Evolutionary conservation across 1,139 yeast genomes (phyloP).

Genomic region (Lodderomyces margitis): DNA sequence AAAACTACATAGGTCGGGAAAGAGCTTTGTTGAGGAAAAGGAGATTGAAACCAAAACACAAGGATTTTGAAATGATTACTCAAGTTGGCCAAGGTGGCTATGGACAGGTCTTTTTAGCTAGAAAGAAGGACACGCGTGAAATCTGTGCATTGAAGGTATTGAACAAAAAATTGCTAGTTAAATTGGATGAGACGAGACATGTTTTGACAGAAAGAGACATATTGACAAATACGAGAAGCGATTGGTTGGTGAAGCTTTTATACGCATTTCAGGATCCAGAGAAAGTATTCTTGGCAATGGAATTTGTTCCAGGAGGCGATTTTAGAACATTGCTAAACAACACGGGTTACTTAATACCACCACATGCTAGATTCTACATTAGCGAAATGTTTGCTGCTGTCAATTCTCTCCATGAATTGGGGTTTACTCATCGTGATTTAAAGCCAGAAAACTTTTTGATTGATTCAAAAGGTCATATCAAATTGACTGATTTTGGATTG

Average conservation of each 20-base stretch:
- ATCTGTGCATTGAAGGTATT: conserved; percentile 93
- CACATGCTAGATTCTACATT: conserved; percentile 92
- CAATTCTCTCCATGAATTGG: conserved; percentile 88
- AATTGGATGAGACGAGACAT: conserved; percentile 93
- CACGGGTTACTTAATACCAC: conserved; percentile 88
- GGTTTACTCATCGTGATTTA: conserved; percentile 94
- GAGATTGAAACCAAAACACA: conserved; percentile 87
- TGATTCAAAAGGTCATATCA: conserved; percentile 93
- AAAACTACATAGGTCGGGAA: conserved; percentile 79
- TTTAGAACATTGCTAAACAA: conserved; percentile 91
- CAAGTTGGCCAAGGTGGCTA: conserved; percentile 99
- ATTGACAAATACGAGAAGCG: conserved; percentile 88
- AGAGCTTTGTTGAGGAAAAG: conserved; percentile 82
- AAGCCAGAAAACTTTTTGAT: conserved; percentile 97
- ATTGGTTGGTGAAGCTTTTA: conserved; percentile 90
- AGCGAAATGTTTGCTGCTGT: conserved; percentile 96
- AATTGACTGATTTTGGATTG: conserved; percentile 94
- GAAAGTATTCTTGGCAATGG: conserved; percentile 95
- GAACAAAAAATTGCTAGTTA: conserved; percentile 81
- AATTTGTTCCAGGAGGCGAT: conserved; percentile 98
- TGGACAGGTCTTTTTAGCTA: conserved; percentile 94
- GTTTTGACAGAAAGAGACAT: conserved; percentile 96
- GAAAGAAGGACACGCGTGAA: conserved; percentile 91
- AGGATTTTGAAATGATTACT: conserved; percentile 93
- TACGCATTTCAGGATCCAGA: conserved; percentile 95